A percentile compares a stretch with the other conserved stretches of the same genome.
These are phyloP conservation scores for Chlorella variabilis DNA, from an alignment of 163 green algal genomes.

Conservation along the genomic window DNA sequence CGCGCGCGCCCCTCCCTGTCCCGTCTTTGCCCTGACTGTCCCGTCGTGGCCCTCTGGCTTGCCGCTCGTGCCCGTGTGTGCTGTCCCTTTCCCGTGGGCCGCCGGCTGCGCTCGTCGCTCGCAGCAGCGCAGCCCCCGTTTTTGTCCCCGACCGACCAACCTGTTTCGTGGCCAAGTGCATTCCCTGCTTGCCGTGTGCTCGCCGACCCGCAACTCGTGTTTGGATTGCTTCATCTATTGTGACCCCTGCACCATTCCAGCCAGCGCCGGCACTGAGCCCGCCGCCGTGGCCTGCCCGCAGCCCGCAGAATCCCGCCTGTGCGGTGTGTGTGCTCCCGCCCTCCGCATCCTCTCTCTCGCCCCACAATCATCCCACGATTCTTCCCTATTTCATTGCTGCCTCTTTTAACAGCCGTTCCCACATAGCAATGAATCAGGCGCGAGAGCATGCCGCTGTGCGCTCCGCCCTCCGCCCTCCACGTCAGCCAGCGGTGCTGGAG, in stretches of 20 bases:
- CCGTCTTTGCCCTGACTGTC: background rate
- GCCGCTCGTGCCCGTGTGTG: too few species aligned
- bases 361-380: background rate
- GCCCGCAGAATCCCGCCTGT: too few species aligned
- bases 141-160: background rate
- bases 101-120: too few species aligned
- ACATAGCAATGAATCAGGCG: background rate
- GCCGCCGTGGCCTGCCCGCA: too few species aligned
- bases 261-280: too few species aligned
- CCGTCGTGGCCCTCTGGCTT: background rate
- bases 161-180: background rate
- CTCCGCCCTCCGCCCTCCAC: too few species aligned
- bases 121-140: background rate
- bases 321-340: background rate
- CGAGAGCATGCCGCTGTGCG: background rate
- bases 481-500: too few species aligned
- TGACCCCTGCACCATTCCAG: too few species aligned
- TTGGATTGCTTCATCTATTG: background rate
- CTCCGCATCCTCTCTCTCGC: background rate
- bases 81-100: too few species aligned
- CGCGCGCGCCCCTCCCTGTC: background rate
- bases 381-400: background rate
- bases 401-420: background rate
- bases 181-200: background rate
- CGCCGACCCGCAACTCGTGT: background rate